Evolutionary conservation across 805 yeast genomes (phyloP).

Genomic region (Metschnikowia similis): DNA sequence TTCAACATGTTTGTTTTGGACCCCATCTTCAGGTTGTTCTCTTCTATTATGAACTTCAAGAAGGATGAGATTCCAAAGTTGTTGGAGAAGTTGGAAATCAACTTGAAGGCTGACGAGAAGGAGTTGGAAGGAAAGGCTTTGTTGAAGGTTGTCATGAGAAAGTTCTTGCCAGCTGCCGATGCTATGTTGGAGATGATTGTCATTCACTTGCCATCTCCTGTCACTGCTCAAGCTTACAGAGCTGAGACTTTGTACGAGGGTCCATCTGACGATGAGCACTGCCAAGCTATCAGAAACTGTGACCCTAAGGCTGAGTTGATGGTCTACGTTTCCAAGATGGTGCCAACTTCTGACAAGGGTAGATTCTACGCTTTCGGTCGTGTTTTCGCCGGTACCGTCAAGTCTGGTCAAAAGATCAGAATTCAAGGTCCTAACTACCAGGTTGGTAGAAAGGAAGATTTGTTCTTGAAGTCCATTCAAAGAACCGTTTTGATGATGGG

Average conservation of each 20-base stretch:
- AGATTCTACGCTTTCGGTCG: conserved; percentile 99
- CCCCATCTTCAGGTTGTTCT: conserved; percentile 97
- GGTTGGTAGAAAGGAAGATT: conserved; percentile 97
- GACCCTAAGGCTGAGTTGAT: conserved; percentile 97
- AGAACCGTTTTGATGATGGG: conserved; percentile 99
- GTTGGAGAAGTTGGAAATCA: conserved; percentile 89
- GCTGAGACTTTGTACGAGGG: conserved; percentile 99
- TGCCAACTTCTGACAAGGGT: conserved; percentile 99
- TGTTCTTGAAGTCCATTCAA: conserved; percentile 95
- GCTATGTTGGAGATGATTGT: conserved; percentile 98
- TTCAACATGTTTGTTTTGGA: conserved; percentile 98
- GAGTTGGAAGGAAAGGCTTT: conserved; percentile 98
- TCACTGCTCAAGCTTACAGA: conserved; percentile 98
- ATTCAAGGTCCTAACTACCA: conserved; percentile 99
- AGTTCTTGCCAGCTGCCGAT: conserved; percentile 99
- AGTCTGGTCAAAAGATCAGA: conserved; percentile 98
- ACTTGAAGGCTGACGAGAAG: conserved; percentile 93
- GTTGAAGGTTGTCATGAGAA: conserved; percentile 97
- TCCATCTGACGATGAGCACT: conserved; percentile 89
- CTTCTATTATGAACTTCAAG: conserved; percentile 98
- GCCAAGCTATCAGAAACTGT: conserved; percentile 94
- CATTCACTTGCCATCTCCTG: conserved; percentile 98
- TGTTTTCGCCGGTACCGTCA: conserved; percentile 99
- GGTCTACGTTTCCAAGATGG: conserved; percentile 99
- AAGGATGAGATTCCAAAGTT: conserved; percentile 92